These are phyloP conservation scores for Didymella sp. DNA, from an alignment of 2,329 filamentous ascomycete genomes.

Conservation along the genomic window DNA sequence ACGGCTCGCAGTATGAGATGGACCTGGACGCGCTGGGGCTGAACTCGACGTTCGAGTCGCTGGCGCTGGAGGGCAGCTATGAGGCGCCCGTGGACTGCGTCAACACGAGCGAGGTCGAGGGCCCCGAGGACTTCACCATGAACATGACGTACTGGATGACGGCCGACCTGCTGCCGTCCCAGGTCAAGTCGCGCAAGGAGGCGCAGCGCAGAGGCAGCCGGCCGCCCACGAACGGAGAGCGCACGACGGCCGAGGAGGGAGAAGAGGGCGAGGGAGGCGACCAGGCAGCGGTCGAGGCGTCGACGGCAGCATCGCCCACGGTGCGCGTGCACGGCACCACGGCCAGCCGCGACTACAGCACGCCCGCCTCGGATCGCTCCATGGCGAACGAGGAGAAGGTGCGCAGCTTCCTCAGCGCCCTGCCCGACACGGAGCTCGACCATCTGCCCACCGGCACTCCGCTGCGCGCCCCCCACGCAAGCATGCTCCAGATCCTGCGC, in stretches of 20 bases:
- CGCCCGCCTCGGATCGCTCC: constrained; percentile 38
- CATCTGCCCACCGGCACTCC: constrained; percentile 38
- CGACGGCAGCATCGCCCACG: constrained; percentile 26
- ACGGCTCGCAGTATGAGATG: constrained; percentile 49
- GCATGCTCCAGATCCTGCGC: constrained; percentile 39
- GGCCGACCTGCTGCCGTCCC: constrained; percentile 38
- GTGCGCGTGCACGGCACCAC: constrained; percentile 34
- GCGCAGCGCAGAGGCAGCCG: constrained; percentile 25
- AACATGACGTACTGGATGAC: constrained; percentile 55
- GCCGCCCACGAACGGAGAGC: constrained; percentile 28
- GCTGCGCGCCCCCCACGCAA: constrained; percentile 32
- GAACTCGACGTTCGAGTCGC: constrained; percentile 46
- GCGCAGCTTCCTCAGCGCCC: constrained; percentile 47
- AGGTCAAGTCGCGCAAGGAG: constrained; percentile 45
- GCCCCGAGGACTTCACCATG: constrained; percentile 53
- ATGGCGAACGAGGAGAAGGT: constrained; percentile 51
- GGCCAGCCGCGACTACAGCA: constrained; percentile 31
- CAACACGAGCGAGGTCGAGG: constrained; percentile 51
- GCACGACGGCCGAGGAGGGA: constrained; percentile 25
- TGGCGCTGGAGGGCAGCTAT: constrained; percentile 38
- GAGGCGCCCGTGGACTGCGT: constrained; percentile 46
- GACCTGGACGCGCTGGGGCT: constrained; percentile 49
- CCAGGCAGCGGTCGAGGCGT: constrained; percentile 22
- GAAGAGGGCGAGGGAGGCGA: neutral
- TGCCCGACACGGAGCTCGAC: constrained; percentile 46